These are phyloP conservation scores for Clitocybe nebularis DNA, from an alignment of 1,284 basidiomycete genomes.

Conservation along the genomic window DNA sequence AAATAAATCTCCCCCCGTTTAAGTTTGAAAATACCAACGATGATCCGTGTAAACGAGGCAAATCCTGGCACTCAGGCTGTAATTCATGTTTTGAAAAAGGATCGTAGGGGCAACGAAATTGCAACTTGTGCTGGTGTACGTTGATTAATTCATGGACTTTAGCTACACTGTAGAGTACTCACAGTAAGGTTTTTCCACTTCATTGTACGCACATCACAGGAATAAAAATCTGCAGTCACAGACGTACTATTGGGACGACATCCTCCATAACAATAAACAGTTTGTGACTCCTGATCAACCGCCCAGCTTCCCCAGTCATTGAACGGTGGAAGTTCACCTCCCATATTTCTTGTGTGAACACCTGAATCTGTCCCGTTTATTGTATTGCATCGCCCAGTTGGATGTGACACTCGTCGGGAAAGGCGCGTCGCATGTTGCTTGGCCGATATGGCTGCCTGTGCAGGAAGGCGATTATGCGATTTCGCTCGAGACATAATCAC, in stretches of 20 bases:
- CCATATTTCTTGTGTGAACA: neutral
- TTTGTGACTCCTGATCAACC: conserved; percentile 12
- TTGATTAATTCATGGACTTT: neutral
- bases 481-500: too few relatives aligned
- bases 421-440: too few relatives aligned
- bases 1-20: conserved; percentile 14
- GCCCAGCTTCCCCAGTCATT: conserved; percentile 12
- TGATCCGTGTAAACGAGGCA: conserved; percentile 16
- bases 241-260: conserved; percentile 5
- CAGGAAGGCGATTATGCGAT: too few relatives aligned
- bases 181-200: conserved; percentile 22
- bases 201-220: conserved; percentile 17
- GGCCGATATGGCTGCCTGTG: too few relatives aligned
- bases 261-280: conserved; percentile 17
- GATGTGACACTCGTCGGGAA: too few relatives aligned
- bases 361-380: neutral
- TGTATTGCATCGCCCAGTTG: too few relatives aligned
- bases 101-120: neutral
- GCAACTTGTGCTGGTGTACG: conserved; percentile 1
- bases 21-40: conserved; percentile 15
- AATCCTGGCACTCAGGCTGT: neutral
- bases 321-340: conserved; percentile 16
- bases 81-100: conserved; percentile 3
- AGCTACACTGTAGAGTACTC: conserved; percentile 3
- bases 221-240: conserved; percentile 18